Evolutionary conservation across 2,329 filamentous ascomycete genomes (phyloP), one percentile per base, ranked within the genome.

Genomic region (Fusarium sp.): DNA sequence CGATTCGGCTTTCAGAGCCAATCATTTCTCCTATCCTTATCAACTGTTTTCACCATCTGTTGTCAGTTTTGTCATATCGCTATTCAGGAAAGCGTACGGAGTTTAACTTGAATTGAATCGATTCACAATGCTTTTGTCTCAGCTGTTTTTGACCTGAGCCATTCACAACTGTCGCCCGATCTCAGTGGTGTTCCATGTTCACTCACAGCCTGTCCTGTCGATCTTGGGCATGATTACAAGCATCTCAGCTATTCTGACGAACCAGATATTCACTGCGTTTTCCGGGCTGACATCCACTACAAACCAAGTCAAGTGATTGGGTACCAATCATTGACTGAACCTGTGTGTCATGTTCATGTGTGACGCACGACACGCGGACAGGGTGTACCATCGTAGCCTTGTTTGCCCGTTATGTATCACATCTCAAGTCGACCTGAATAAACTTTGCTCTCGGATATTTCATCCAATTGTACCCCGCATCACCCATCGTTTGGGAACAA

Each of bases 101-200:
- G 69, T 69, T 23, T 69, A 49, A 26, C 57, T 41, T 66, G 56
- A 71, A 72, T 62, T 69, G 60, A 72, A 46, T 14, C n/a, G 33
- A 17, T 48, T 59, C 46, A 27, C 14, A 11, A 45, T 27, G 17
- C 37, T 8, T 62, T 17, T 42, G 17, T 9, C 11, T 41, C 37
- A 46, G 14, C 10, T 27, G 23, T n/a, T 15, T n/a, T 44, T 48
- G 27, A 30, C 18, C n/a, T 48, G 15, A 6, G 20, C 18, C 35
- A 38, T 45, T 45, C 41, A 46, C 35, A 30, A 42, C 32, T 13
- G 30, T 20, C n/a, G 46, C 35, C 46, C 17, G 20, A 18, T 37
- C 11, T 44, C 15, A 13, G 14, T 18, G 20, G 20, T 46, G 64
- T 37, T 46, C 17, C 44, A 37, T 18, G 7, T n/a, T 48, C 27